A percentile compares a stretch with the other conserved stretches of the same genome.
phyloP scores from a whole-genome alignment of 2,329 filamentous ascomycete species.

The Calonectria naviculata region DNA sequence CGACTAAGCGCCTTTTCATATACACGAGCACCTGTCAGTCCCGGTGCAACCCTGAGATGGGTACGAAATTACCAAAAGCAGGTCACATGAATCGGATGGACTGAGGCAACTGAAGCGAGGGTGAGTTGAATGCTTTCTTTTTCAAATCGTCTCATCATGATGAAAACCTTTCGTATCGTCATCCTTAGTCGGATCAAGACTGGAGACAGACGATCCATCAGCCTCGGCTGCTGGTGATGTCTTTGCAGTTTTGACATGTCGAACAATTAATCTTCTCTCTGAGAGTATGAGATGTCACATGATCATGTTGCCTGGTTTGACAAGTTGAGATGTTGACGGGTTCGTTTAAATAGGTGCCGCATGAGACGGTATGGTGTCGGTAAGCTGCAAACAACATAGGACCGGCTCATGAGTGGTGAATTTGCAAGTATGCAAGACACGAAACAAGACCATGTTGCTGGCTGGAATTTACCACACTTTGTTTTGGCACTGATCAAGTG shows the following conservation, averaged over 20 bases:
- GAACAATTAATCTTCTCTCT: conserved; percentile 69
- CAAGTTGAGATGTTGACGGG: conserved; percentile 27
- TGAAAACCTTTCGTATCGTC: conserved; percentile 88
- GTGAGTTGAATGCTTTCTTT: conserved; percentile 25
- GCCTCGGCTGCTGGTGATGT: conserved; percentile 44
- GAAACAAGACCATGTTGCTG: neutral
- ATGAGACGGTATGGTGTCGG: neutral
- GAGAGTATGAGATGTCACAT: conserved; percentile 42
- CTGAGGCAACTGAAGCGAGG: neutral
- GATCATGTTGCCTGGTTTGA: neutral
- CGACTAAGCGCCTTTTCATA: conserved; percentile 48
- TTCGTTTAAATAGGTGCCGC: conserved; percentile 18
- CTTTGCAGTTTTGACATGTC: conserved; percentile 53
- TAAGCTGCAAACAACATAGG: neutral
- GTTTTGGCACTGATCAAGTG: neutral
- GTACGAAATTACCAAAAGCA: neutral
- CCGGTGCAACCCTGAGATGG: neutral
- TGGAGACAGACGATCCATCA: conserved; percentile 47
- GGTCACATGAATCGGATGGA: neutral
- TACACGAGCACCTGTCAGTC: neutral
- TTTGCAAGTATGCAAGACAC: neutral
- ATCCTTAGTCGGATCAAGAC: conserved; percentile 88
- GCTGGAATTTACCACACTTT: neutral
- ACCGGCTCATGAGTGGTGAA: neutral
- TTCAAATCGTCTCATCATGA: conserved; percentile 64